Base-by-base conservation (phyloP, 441 rosid genomes). In the Jatropha multifida region DNA sequence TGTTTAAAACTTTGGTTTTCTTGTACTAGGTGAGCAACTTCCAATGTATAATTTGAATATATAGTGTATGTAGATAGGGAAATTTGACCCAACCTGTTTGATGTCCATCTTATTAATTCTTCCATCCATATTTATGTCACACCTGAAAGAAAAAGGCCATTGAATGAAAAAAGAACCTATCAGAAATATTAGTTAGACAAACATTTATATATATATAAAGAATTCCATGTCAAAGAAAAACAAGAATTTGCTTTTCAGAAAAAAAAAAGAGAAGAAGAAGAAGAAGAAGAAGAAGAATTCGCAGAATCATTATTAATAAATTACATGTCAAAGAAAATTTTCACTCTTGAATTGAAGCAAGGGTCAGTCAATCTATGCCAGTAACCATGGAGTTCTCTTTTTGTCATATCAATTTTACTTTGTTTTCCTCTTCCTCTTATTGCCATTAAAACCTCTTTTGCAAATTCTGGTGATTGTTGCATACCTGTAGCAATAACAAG, bases 311-410 rank as follows among this genome's bases (percentile, higher is more conserved):
- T 5, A 17, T 15, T 7, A 5, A 44, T 44, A 15, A 5, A 72
- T 78, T 85, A 85, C 90, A 88, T 46, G 85, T 88, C 79, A 75
- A 88, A 88, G 83, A 83, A 79, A 18, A 88, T 68, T 41, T 67
- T 75, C 15, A 80, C 41, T 62, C 86, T 87, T 63, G 86, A 81
- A 58, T 67, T 64, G 51, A 81, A 80, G 74, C 82, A 61, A 1
- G 84, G 79, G 48, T 80, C 80, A 42, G 83, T 76, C 77, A 88
- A 41, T 65, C 86, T 81, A 37, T 26, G 61, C 86, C 89, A 88
- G 65, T 67, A 74, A 46, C 51, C 58, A 27, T 73, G 79, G 10
- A 86, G 82, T 78, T 87, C 83, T 11, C 17, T 70, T 63, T 73
- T 84, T n/a, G 83, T 81, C 60, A 88, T 81, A 52, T 75, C 81